phyloP scores from a whole-genome alignment of 768 basidiomycete genomes.

The Pleurotus pulmonarius region DNA sequence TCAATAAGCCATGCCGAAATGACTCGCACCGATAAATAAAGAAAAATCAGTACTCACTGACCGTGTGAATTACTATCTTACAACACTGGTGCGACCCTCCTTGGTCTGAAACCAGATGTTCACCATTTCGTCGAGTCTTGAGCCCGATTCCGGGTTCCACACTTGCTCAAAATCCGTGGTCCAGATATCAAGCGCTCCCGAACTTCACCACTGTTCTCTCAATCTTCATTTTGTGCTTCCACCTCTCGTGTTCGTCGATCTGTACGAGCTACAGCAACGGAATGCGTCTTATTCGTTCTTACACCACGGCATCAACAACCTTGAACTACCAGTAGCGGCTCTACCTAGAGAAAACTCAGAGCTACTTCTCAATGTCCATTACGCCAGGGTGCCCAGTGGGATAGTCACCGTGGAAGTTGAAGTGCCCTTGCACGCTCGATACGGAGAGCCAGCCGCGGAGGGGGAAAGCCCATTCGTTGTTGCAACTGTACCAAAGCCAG shows the following conservation, averaged over 20 bases:
- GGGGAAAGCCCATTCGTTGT: constrained; percentile 18
- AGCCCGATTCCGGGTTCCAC: constrained; percentile 9
- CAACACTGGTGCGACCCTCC: too few relatives aligned
- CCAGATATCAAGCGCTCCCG: background rate
- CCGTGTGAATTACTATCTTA: too few relatives aligned
- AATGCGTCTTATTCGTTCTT: constrained; percentile 32
- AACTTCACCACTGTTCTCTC: constrained; percentile 26
- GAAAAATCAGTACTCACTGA: too few relatives aligned
- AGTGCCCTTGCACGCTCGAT: constrained; percentile 45
- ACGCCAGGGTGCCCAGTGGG: constrained; percentile 7
- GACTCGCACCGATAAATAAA: too few relatives aligned
- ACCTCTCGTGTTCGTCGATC: constrained; percentile 42
- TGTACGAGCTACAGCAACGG: constrained; percentile 41
- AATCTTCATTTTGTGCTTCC: constrained; percentile 38
- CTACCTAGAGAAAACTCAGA: constrained; percentile 20
- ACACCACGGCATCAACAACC: constrained; percentile 38
- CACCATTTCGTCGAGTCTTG: constrained; percentile 6
- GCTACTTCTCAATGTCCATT: constrained; percentile 21
- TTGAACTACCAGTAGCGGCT: constrained; percentile 43
- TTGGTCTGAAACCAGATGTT: background rate
- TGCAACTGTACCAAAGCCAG: constrained; percentile 31
- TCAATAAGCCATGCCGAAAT: too few relatives aligned
- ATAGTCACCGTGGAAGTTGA: constrained; percentile 23
- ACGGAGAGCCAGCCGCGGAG: constrained; percentile 26
- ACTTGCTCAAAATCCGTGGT: constrained; percentile 4